Percentiles rank a stretch among this genome's conserved stretches.
Evolutionary conservation across 495 filamentous ascomycete species (phyloP).

Genomic region (Cairneyella variabilis): DNA sequence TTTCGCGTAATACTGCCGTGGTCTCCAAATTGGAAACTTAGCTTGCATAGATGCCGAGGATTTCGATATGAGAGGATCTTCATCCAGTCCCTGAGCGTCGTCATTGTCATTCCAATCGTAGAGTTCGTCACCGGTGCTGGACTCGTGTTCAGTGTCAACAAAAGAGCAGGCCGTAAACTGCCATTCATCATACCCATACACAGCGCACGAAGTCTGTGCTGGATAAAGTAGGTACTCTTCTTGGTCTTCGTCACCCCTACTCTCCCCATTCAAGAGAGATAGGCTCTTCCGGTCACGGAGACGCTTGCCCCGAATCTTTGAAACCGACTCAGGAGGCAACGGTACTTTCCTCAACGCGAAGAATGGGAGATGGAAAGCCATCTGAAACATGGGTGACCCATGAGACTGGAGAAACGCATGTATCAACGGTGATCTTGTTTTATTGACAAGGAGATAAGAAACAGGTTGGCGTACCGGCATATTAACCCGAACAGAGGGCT

Average conservation of each 20-base stretch:
- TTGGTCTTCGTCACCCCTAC: background rate
- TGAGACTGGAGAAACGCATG: background rate
- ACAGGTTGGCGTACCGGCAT: background rate
- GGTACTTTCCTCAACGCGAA: background rate
- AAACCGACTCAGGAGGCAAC: background rate
- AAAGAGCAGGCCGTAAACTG: slow-evolving; percentile 1
- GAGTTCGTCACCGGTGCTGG: background rate
- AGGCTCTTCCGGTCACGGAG: background rate
- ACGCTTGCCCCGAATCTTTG: background rate
- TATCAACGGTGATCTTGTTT: background rate
- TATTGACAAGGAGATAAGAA: background rate
- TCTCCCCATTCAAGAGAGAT: background rate
- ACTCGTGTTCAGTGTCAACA: slow-evolving; percentile 5
- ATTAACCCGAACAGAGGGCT: background rate
- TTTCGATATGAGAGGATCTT: background rate
- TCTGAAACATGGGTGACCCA: background rate
- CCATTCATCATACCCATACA: slow-evolving; percentile 1
- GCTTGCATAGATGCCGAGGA: background rate
- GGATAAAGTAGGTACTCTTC: background rate
- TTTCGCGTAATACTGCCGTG: slow-evolving; percentile 1
- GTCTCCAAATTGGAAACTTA: slow-evolving; percentile 4
- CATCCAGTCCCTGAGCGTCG: background rate
- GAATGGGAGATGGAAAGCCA: slow-evolving; percentile 9
- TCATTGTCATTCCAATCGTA: slow-evolving; percentile 4
- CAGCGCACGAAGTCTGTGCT: background rate